Conservation (phyloP, 2,329 filamentous ascomycete genomes). For the Apiospora koreana region DNA sequence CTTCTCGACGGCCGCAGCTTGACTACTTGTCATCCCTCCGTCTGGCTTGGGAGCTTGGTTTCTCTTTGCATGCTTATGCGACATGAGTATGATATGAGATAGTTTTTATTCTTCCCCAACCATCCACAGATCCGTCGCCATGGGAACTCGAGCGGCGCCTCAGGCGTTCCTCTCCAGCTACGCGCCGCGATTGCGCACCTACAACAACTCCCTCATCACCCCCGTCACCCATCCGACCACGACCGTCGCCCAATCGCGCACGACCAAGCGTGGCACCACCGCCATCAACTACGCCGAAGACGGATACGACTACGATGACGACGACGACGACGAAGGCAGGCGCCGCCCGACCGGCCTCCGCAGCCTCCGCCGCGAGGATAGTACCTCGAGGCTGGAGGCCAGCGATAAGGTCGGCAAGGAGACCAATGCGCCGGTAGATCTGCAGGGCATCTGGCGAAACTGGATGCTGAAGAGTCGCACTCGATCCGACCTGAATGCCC, state of each 20-base stretch:
- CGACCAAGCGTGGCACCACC: constrained; percentile 95
- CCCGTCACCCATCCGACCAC: constrained; percentile 75
- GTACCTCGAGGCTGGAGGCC: constrained; percentile 61
- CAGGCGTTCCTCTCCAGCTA: constrained; percentile 92
- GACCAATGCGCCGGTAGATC: constrained; percentile 72
- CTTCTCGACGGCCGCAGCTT: not conserved
- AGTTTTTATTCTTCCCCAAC: not conserved
- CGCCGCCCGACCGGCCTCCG: constrained; percentile 82
- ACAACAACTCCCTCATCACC: constrained; percentile 88
- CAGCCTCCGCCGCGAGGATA: constrained; percentile 78
- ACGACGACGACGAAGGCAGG: constrained; percentile 73
- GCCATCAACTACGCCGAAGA: constrained; percentile 98
- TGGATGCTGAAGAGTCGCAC: constrained; percentile 81
- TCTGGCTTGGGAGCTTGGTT: not conserved
- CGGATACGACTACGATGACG: constrained; percentile 78
- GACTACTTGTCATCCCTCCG: not conserved
- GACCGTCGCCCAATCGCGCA: constrained; percentile 70
- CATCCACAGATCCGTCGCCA: constrained; percentile 24
- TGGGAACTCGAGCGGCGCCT: constrained; percentile 58
- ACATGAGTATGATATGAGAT: constrained; percentile 6
- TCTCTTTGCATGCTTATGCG: not conserved
- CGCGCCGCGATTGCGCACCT: constrained; percentile 84
- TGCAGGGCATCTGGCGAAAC: constrained; percentile 91
- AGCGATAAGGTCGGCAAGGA: constrained; percentile 84
- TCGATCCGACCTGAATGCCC: constrained; percentile 61